phyloP scores from a whole-genome alignment of 2,329 filamentous ascomycete species.

The Hypoxylon sp. region DNA sequence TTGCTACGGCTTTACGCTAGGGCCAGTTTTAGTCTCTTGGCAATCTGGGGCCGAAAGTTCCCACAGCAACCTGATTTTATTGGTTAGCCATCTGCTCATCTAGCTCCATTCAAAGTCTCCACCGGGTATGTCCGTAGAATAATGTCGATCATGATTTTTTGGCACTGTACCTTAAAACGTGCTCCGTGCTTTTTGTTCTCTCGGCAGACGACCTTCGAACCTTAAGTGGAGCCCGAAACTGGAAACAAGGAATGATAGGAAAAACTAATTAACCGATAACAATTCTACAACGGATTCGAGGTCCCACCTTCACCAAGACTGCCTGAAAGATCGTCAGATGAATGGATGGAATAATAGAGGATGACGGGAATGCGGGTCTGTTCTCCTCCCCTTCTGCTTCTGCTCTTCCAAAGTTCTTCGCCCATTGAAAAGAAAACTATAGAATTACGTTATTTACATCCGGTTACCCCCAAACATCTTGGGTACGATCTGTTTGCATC shows the following conservation, averaged over 20 bases:
- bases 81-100: constrained; percentile 26
- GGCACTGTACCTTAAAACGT: constrained; percentile 12
- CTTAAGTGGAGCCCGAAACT: too few relatives aligned
- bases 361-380: constrained; percentile 7
- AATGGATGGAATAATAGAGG: constrained; percentile 5
- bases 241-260: constrained; percentile 15
- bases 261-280: constrained; percentile 36
- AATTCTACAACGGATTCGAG: constrained; percentile 1
- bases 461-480: not conserved
- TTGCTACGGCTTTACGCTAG: constrained; percentile 33
- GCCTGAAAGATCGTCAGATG: constrained; percentile 12
- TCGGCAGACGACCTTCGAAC: not conserved
- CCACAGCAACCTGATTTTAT: constrained; percentile 35
- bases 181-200: constrained; percentile 4
- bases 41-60: constrained; percentile 42
- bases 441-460: constrained; percentile 17
- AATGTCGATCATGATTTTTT: constrained; percentile 40
- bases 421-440: constrained; percentile 12
- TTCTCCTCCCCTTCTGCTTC: constrained; percentile 9
- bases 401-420: constrained; percentile 27
- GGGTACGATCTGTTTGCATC: constrained; percentile 31
- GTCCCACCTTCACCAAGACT: not conserved
- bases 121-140: constrained; percentile 39
- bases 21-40: constrained; percentile 39
- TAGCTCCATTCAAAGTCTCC: constrained; percentile 32